Conservation (phyloP, 148 eudicot genomes). For the Nepenthes gracilis region DNA sequence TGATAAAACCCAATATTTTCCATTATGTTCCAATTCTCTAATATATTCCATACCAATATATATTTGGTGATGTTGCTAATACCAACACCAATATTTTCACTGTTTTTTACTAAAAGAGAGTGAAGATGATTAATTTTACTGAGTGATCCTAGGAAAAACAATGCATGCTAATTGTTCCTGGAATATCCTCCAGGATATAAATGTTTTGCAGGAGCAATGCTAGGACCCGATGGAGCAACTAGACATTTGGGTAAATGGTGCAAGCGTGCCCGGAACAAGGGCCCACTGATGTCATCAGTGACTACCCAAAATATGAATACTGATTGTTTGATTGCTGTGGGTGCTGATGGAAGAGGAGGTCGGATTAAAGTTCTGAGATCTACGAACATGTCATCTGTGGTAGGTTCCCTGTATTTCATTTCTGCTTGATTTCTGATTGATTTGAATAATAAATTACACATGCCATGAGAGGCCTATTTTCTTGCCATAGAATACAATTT, state of each 20-base stretch:
- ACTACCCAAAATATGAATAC: slow-evolving; percentile 17
- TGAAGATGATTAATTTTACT: neutral
- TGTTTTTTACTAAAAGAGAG: too few species aligned
- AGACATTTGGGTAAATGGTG: slow-evolving; percentile 95
- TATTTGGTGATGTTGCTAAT: too few species aligned
- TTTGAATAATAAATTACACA: too few species aligned
- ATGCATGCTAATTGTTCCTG: neutral
- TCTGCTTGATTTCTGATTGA: neutral
- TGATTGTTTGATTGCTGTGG: slow-evolving; percentile 56
- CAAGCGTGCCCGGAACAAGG: slow-evolving; percentile 48
- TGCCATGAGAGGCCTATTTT: neutral
- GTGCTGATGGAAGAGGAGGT: slow-evolving; percentile 97
- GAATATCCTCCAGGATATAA: slow-evolving; percentile 32
- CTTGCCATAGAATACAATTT: neutral
- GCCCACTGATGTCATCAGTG: slow-evolving; percentile 6
- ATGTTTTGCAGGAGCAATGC: slow-evolving; percentile 80
- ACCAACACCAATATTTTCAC: too few species aligned
- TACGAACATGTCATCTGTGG: slow-evolving; percentile 32
- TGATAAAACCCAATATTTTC: too few species aligned
- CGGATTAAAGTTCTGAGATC: slow-evolving; percentile 64
- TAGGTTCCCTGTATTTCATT: slow-evolving; percentile 16
- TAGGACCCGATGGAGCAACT: slow-evolving; percentile 78
- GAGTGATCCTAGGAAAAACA: neutral
- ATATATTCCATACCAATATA: too few species aligned
- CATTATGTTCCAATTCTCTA: too few species aligned